Evolutionary conservation across 176 grass and related monocot genomes (phyloP).

Genomic region (Oryza glaberrima): DNA sequence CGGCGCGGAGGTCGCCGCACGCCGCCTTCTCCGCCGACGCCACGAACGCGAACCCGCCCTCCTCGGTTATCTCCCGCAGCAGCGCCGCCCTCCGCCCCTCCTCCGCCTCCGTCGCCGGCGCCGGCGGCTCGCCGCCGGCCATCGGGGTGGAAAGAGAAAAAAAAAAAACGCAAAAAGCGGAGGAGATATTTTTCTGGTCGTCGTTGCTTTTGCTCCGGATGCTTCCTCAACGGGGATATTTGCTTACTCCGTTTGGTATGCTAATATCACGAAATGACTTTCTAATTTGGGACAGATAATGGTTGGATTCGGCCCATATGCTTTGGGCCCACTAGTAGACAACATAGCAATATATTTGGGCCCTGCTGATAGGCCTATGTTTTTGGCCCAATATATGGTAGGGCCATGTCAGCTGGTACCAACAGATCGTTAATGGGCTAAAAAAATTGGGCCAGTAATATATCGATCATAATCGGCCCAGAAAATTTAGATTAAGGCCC

Average conservation of each 20-base stretch:
- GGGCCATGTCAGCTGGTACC: no score
- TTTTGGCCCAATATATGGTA: no score
- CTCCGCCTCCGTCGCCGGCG: neutral
- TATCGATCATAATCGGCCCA: no score
- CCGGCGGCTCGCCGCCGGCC: slow-evolving; percentile 35
- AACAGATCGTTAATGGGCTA: no score
- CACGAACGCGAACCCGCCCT: slow-evolving; percentile 86
- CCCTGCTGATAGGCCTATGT: no score
- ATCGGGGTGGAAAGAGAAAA: slow-evolving; percentile 15
- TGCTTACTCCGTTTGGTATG: neutral
- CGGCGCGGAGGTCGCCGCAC: slow-evolving; percentile 70
- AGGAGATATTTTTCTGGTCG: slow-evolving; percentile 54
- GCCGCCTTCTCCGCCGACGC: slow-evolving; percentile 75
- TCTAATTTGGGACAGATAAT: neutral
- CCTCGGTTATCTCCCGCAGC: slow-evolving; percentile 66
- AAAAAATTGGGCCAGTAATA: no score
- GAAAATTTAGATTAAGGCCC: no score
- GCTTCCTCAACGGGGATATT: neutral
- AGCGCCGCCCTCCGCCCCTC: slow-evolving; percentile 49
- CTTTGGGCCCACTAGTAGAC: neutral
- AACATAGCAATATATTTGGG: neutral
- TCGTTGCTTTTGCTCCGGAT: slow-evolving; percentile 29
- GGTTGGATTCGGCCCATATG: neutral
- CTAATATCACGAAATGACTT: neutral
- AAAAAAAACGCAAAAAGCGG: slow-evolving; percentile 37